phyloP scores from a whole-genome alignment of 768 basidiomycete species.

The Hericium rajendrae region DNA sequence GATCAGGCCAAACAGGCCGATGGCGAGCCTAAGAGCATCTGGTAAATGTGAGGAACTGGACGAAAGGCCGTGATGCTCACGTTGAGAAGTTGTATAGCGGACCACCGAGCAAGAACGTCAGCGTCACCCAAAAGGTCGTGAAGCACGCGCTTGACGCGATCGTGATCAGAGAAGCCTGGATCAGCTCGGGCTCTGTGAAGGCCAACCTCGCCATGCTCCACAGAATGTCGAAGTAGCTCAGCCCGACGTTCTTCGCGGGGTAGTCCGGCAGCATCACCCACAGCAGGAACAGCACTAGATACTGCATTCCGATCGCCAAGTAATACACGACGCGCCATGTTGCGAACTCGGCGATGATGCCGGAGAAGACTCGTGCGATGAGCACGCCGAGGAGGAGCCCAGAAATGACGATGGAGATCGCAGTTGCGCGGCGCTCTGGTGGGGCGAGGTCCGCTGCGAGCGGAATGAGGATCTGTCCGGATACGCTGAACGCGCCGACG shows the following conservation, averaged over 20 bases:
- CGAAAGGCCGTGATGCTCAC: conserved; percentile 23
- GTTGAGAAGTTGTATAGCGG: conserved; percentile 70
- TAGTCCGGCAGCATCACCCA: conserved; percentile 10
- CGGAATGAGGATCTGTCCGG: conserved; percentile 67
- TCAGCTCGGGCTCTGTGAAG: conserved; percentile 67
- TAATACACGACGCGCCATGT: conserved; percentile 33
- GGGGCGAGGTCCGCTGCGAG: conserved; percentile 77
- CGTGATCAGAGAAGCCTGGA: conserved; percentile 58
- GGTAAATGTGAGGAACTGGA: neutral
- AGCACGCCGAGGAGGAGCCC: conserved; percentile 65
- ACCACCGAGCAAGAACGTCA: conserved; percentile 76
- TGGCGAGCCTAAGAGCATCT: conserved; percentile 17
- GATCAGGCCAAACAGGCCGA: conserved; percentile 34
- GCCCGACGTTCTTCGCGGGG: conserved; percentile 5
- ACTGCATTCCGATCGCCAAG: conserved; percentile 27
- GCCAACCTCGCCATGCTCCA: conserved; percentile 70
- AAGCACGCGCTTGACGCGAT: conserved; percentile 51
- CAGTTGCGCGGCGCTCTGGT: conserved; percentile 58
- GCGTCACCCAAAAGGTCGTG: conserved; percentile 37
- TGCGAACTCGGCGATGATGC: conserved; percentile 31
- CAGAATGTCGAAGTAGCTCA: conserved; percentile 37
- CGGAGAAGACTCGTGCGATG: conserved; percentile 51
- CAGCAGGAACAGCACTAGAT: neutral
- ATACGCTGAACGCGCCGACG: conserved; percentile 58
- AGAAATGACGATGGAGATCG: conserved; percentile 62